Evolutionary conservation across 1,139 yeast genomes (phyloP), one percentile per base, ranked within the genome.

Genomic region (Nadsonia commutata): DNA sequence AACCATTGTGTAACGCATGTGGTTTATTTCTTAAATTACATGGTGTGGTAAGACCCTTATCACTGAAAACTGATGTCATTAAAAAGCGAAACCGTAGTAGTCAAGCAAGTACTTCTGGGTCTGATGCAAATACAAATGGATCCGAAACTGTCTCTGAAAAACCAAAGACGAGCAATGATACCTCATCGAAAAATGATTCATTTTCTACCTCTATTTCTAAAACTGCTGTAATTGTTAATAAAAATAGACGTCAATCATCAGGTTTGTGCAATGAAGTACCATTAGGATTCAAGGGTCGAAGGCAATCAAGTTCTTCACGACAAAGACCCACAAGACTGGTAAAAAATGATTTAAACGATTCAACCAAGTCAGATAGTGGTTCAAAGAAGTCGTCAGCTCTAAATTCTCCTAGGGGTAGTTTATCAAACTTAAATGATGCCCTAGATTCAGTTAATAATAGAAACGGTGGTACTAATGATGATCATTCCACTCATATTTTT

Each of bases 1-100:
- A 83, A 56, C 94, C 94, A 2, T 66, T 86, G 46, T 86, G 96
- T 59, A 86, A 86, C 59, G 95, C 95, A 1, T 86, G 95, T 65
- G 95, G 96, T 0, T 67, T 86, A 48, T 86, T 86, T 54, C 66
- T 82, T 52, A 86, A 86, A 61, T 68, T 86, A 36, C 95, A 86
- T 56, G 96, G 95, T 38, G 85, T 88, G 41, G 90, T 88, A 40
- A 71, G 96, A 46, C 95, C 95, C 2, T 70, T 86, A 46, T 76
- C 88, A 36, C 68, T 86, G 56, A 86, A 86, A 57, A 85, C 95
- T 0, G 95, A 86, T 60, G 85, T 88, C 13, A 86, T 86, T 52
- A 84, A 84, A 63, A 83, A 85, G 55, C 72, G 95, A 52, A 65
- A 64, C 50, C 41, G 60, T 38, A 38, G 47, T 20, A 37, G 44